phyloP scores from a whole-genome alignment of 768 basidiomycete species.

The Phanerodontia chrysosporium region DNA sequence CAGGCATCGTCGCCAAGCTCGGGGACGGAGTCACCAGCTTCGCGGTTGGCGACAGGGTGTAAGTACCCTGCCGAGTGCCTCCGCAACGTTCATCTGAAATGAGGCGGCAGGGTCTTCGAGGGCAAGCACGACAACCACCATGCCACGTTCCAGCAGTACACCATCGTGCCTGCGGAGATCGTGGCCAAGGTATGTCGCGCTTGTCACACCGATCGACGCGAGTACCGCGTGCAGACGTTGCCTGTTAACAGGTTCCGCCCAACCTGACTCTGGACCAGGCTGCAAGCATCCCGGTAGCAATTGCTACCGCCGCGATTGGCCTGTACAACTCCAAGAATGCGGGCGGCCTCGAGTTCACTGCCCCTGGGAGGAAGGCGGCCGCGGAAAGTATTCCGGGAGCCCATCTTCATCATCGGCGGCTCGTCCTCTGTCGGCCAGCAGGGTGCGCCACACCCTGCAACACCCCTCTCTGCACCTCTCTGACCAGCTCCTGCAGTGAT shows the following conservation, averaged over 20 bases:
- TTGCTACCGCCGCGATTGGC: constrained; percentile 25
- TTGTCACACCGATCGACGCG: too few relatives aligned
- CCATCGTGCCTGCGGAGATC: constrained; percentile 22
- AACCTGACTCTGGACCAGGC: constrained; percentile 28
- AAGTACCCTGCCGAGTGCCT: constrained; percentile 3
- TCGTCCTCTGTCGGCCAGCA: constrained; percentile 34
- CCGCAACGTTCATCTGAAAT: background rate
- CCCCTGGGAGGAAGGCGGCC: constrained; percentile 5
- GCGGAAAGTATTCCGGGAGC: constrained; percentile 27
- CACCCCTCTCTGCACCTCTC: background rate
- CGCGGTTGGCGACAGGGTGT: constrained; percentile 36
- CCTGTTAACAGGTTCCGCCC: background rate
- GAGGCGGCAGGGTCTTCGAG: constrained; percentile 16
- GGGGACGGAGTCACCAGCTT: constrained; percentile 35
- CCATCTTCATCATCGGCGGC: constrained; percentile 36
- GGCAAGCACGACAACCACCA: constrained; percentile 13
- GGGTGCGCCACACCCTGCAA: constrained; percentile 22
- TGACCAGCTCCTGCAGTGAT: background rate
- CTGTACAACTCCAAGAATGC: background rate
- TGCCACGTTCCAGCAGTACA: constrained; percentile 26
- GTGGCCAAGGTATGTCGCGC: constrained; percentile 19
- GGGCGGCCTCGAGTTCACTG: constrained; percentile 4
- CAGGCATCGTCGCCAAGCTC: constrained; percentile 36
- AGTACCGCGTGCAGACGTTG: too few relatives aligned
- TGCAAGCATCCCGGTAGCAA: constrained; percentile 24